Percentiles rank a stretch among this genome's conserved stretches.
Evolutionary conservation across 352 stramenopile species (phyloP).

Genomic region (Lagenidium giganteum): DNA sequence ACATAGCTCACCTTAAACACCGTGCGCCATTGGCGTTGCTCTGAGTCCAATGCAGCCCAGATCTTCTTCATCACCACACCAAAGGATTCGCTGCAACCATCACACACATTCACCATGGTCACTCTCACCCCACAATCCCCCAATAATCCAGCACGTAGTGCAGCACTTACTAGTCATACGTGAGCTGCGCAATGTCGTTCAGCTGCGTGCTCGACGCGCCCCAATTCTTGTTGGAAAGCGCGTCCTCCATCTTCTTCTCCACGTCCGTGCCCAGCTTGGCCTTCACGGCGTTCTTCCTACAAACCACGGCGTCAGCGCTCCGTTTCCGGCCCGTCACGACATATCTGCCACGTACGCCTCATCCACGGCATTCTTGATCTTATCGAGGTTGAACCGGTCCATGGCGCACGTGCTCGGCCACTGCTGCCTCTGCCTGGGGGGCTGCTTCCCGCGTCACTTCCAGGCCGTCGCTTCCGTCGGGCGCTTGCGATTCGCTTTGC

Average conservation of each 20-base stretch:
- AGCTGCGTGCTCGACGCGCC: conserved; percentile 96
- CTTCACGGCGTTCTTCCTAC: conserved; percentile 82
- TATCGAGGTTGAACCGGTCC: conserved; percentile 83
- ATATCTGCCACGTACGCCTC: conserved; percentile 58
- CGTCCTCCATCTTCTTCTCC: conserved; percentile 89
- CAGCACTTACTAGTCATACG: conserved; percentile 89
- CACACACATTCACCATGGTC: not conserved
- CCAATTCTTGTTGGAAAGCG: conserved; percentile 99
- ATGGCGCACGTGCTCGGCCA: conserved; percentile 27
- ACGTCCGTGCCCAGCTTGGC: conserved; percentile 85
- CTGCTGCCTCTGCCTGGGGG: conserved; percentile 4
- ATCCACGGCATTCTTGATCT: conserved; percentile 85
- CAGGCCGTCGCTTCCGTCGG: not conserved
- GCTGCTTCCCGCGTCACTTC: not conserved
- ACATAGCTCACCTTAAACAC: conserved; percentile 91
- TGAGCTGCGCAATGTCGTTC: conserved; percentile 97
- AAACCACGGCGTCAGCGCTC: not conserved
- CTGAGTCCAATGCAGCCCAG: conserved; percentile 91
- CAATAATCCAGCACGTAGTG: not conserved
- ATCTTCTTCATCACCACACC: conserved; percentile 91
- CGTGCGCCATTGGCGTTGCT: conserved; percentile 91
- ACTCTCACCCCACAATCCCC: not conserved
- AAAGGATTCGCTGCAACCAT: conserved; percentile 72
- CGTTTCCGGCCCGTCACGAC: conserved; percentile 1
- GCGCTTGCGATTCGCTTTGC: not conserved